A percentile compares a stretch with the other conserved stretches of the same genome.
Conservation (phyloP, 805 yeast genomes). For the Candida wancherniae region DNA sequence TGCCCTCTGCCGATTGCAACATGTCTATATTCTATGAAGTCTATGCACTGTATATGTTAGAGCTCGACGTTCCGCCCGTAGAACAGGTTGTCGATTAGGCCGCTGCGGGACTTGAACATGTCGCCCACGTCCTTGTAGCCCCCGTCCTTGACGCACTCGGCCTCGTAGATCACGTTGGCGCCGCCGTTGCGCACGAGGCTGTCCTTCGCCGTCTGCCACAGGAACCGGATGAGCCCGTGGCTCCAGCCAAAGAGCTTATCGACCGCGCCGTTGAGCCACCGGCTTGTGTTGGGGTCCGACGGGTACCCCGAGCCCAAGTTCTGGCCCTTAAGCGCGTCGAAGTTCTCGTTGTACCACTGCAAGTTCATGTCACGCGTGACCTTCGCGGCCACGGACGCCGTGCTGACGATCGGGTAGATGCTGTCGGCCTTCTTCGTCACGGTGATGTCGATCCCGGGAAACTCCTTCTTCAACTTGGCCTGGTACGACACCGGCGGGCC, state of each 20-base stretch:
- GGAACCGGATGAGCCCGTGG: slow-evolving; percentile 64
- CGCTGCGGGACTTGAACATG: slow-evolving; percentile 9
- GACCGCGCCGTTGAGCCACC: slow-evolving; percentile 62
- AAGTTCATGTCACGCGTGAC: slow-evolving; percentile 82
- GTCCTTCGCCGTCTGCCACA: slow-evolving; percentile 92
- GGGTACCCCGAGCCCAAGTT: slow-evolving; percentile 87
- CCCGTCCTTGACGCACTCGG: slow-evolving; percentile 33
- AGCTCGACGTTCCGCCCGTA: slow-evolving; percentile 11
- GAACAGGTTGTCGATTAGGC: slow-evolving; percentile 11
- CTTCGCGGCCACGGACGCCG: slow-evolving; percentile 94
- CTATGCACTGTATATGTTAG: slow-evolving; percentile 2
- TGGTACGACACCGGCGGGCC: slow-evolving; percentile 91
- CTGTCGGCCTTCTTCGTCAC: slow-evolving; percentile 97
- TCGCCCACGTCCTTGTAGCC: slow-evolving; percentile 26
- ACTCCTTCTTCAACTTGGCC: slow-evolving; percentile 59
- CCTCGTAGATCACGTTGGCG: slow-evolving; percentile 58
- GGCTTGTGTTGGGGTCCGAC: slow-evolving; percentile 79
- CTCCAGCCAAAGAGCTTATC: slow-evolving; percentile 87
- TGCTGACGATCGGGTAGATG: slow-evolving; percentile 83
- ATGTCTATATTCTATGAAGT: too few species aligned
- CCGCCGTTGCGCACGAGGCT: slow-evolving; percentile 52
- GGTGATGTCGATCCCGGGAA: slow-evolving; percentile 67
- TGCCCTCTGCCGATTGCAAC: too few species aligned
- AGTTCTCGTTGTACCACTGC: slow-evolving; percentile 26
- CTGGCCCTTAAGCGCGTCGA: slow-evolving; percentile 32